A percentile compares a stretch with the other conserved stretches of the same genome.
These are phyloP conservation scores for Kwoniella bestiolae DNA, from an alignment of 768 basidiomycete genomes.

Conservation along the genomic window DNA sequence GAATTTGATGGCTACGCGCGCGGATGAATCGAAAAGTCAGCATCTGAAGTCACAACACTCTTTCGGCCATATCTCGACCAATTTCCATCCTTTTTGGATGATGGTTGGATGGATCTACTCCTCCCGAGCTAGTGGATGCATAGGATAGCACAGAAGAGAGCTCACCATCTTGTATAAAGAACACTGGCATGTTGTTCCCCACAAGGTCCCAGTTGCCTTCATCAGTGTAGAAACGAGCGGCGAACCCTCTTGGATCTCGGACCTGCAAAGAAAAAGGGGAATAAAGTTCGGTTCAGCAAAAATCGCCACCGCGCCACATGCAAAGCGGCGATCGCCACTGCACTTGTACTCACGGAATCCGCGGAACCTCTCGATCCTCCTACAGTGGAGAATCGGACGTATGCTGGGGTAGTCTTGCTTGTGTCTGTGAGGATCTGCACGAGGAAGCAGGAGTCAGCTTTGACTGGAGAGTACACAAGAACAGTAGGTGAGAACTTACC, in stretches of 20 bases:
- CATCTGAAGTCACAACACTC: background rate
- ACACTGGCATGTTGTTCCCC: constrained; percentile 53
- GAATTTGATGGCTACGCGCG: constrained; percentile 74
- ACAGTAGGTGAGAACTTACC: constrained; percentile 16
- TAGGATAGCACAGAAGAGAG: background rate
- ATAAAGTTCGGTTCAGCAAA: background rate
- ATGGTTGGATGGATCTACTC: background rate
- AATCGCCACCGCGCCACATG: too few species aligned
- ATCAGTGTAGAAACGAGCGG: constrained; percentile 77
- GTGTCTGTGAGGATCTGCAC: constrained; percentile 67
- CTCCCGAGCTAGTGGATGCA: background rate
- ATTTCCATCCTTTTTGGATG: background rate
- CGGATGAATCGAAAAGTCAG: background rate
- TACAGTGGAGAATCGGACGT: constrained; percentile 85
- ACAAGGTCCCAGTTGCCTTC: constrained; percentile 77
- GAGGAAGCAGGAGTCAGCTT: background rate
- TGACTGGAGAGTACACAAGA: background rate
- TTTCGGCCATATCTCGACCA: constrained; percentile 4
- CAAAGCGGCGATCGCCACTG: background rate
- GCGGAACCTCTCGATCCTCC: constrained; percentile 78
- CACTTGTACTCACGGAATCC: constrained; percentile 59
- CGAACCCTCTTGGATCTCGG: constrained; percentile 86
- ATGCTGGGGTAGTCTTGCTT: constrained; percentile 72
- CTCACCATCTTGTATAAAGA: constrained; percentile 56
- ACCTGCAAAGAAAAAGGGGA: constrained; percentile 64